Percentiles rank a stretch among this genome's conserved stretches.
Evolutionary conservation across 768 basidiomycete genomes (phyloP).

Genomic region (Hirschioporus abietinus): DNA sequence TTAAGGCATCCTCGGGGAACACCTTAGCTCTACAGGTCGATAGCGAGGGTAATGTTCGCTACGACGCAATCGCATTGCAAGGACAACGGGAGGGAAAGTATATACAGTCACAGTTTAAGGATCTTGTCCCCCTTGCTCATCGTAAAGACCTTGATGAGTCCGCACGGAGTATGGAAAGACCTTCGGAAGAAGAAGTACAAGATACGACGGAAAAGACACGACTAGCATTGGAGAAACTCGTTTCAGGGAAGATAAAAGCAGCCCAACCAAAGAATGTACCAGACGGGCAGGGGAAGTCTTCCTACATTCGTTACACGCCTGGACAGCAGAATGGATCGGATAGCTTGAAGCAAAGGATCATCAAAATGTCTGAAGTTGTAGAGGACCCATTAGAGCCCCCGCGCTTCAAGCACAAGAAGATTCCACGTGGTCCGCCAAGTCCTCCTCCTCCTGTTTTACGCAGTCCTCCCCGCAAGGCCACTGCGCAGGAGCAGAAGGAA

Average conservation of each 20-base stretch:
- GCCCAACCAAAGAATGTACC: constrained; percentile 96
- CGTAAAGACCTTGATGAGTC: constrained; percentile 82
- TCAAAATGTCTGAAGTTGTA: constrained; percentile 97
- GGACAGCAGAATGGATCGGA: constrained; percentile 73
- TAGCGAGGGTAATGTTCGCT: constrained; percentile 91
- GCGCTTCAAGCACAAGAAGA: constrained; percentile 98
- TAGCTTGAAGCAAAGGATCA: constrained; percentile 88
- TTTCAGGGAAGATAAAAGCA: constrained; percentile 95
- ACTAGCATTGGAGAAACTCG: constrained; percentile 87
- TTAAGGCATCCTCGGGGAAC: constrained; percentile 82
- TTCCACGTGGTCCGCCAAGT: constrained; percentile 92
- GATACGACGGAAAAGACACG: constrained; percentile 89
- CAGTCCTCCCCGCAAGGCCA: constrained; percentile 93
- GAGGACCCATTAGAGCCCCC: constrained; percentile 98
- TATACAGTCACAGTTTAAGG: constrained; percentile 95
- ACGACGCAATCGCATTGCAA: constrained; percentile 95
- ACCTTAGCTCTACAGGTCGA: constrained; percentile 97
- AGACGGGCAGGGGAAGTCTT: constrained; percentile 74
- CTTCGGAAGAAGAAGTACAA: constrained; percentile 89
- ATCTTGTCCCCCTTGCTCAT: constrained; percentile 87
- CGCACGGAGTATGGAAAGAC: constrained; percentile 78
- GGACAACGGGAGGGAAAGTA: constrained; percentile 83
- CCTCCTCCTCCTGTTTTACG: constrained; percentile 94
- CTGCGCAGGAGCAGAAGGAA: constrained; percentile 96
- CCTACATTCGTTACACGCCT: constrained; percentile 95